Evolutionary conservation across 371 early-diverging fungal genomes (phyloP).

Genomic region (Cokeromyces recurvatus): DNA sequence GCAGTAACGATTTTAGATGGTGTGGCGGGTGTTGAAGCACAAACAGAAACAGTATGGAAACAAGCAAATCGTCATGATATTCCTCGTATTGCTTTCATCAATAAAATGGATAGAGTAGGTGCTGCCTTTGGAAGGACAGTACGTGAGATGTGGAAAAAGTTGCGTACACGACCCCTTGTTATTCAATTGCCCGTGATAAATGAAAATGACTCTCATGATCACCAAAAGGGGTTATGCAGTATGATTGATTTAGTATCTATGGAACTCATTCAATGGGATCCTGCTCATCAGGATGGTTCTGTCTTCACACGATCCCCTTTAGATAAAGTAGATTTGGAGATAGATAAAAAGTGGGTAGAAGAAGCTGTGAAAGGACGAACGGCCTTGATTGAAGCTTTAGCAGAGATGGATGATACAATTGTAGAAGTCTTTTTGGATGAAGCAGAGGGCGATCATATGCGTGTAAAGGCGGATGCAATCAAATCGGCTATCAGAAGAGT

Average conservation of each 20-base stretch:
- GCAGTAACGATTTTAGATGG: slow-evolving; percentile 91
- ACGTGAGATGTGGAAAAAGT: slow-evolving; percentile 56
- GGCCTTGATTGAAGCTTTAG: slow-evolving; percentile 76
- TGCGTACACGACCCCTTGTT: slow-evolving; percentile 68
- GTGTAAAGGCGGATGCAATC: slow-evolving; percentile 56
- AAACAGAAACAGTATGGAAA: slow-evolving; percentile 92
- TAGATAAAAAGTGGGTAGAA: no score
- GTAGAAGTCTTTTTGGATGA: slow-evolving; percentile 75
- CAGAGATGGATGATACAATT: slow-evolving; percentile 82
- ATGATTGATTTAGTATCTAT: slow-evolving; percentile 79
- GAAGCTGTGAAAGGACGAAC: slow-evolving; percentile 41
- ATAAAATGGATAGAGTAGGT: slow-evolving; percentile 92
- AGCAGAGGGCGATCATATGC: slow-evolving; percentile 64
- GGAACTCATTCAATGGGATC: slow-evolving; percentile 68
- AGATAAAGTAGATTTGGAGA: no score
- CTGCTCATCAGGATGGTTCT: slow-evolving; percentile 47
- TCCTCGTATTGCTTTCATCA: slow-evolving; percentile 86
- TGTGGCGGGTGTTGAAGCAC: slow-evolving; percentile 96
- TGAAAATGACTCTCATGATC: slow-evolving; percentile 28
- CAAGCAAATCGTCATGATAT: slow-evolving; percentile 84
- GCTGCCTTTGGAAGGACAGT: slow-evolving; percentile 68
- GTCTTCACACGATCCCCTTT: slow-evolving; percentile 29
- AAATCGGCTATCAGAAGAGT: slow-evolving; percentile 66
- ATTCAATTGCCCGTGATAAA: slow-evolving; percentile 71
- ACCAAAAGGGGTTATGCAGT: slow-evolving; percentile 35